Conservation (phyloP, 2,329 filamentous ascomycete species). For the Myriosclerotinia scirpicola region DNA sequence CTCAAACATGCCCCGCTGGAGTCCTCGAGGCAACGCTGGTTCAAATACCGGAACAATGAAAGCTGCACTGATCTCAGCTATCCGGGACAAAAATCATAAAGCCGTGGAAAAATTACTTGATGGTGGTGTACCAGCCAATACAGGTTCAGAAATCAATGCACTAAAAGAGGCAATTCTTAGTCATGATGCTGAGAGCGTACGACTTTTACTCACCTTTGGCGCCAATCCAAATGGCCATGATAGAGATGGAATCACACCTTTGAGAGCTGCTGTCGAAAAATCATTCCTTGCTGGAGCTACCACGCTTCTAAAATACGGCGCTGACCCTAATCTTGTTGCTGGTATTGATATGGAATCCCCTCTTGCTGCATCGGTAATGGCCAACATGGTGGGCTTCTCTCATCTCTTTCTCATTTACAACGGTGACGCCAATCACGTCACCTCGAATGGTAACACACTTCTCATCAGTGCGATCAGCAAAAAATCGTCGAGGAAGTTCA, state of each 20-base stretch:
- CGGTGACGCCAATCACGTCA: constrained; percentile 55
- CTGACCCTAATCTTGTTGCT: constrained; percentile 54
- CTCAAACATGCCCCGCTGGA: constrained; percentile 52
- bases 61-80: constrained; percentile 52
- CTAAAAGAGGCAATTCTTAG: constrained; percentile 54
- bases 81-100: constrained; percentile 58
- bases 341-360: constrained; percentile 56
- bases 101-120: constrained; percentile 58
- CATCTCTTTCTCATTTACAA: constrained; percentile 63
- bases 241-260: constrained; percentile 51
- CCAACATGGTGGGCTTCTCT: constrained; percentile 56
- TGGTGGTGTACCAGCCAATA: constrained; percentile 55
- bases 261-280: constrained; percentile 52
- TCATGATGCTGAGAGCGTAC: constrained; percentile 54
- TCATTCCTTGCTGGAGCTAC: constrained; percentile 57
- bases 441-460: constrained; percentile 58
- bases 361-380: constrained; percentile 51
- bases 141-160: constrained; percentile 48
- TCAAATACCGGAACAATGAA: constrained; percentile 48
- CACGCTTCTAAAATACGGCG: constrained; percentile 63
- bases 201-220: constrained; percentile 57
- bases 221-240: constrained; percentile 56
- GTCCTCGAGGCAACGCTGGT: constrained; percentile 48
- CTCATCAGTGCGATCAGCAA: constrained; percentile 61
- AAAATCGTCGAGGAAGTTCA: constrained; percentile 53